These are phyloP conservation scores for Euphrasia arctica DNA, from an alignment of 305 asterid genomes.

Conservation along the genomic window DNA sequence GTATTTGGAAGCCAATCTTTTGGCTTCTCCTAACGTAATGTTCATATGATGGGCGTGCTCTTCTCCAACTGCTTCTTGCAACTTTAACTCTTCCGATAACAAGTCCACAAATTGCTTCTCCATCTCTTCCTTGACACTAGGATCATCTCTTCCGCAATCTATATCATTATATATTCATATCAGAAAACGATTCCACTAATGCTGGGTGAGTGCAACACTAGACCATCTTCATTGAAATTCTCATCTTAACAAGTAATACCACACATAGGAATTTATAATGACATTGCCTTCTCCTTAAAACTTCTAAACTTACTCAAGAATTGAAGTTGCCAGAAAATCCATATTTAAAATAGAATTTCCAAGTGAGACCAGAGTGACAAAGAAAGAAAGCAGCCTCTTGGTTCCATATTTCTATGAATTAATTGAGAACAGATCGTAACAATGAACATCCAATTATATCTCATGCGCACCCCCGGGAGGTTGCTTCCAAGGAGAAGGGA, in stretches of 20 bases:
- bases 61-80: constrained; percentile 66
- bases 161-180: constrained; percentile 17
- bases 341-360: constrained; percentile 3
- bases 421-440: not conserved
- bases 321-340: constrained; percentile 4
- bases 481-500: constrained; percentile 8
- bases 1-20: constrained; percentile 76
- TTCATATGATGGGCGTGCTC: constrained; percentile 83
- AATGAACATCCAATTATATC: constrained; percentile 1
- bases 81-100: constrained; percentile 79
- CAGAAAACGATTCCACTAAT: not conserved
- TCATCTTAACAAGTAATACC: not conserved
- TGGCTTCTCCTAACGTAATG: constrained; percentile 74
- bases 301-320: not conserved
- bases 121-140: constrained; percentile 95
- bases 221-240: constrained; percentile 5
- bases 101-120: constrained; percentile 87
- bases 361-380: constrained; percentile 7
- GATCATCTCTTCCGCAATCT: constrained; percentile 98
- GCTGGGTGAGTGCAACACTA: not conserved
- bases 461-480: not conserved
- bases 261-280: not conserved
- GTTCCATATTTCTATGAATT: constrained; percentile 3
- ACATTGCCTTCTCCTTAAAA: not conserved
- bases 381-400: not conserved